Evolutionary conservation across 1,139 yeast species (phyloP).

Genomic region (Pichia sp.): DNA sequence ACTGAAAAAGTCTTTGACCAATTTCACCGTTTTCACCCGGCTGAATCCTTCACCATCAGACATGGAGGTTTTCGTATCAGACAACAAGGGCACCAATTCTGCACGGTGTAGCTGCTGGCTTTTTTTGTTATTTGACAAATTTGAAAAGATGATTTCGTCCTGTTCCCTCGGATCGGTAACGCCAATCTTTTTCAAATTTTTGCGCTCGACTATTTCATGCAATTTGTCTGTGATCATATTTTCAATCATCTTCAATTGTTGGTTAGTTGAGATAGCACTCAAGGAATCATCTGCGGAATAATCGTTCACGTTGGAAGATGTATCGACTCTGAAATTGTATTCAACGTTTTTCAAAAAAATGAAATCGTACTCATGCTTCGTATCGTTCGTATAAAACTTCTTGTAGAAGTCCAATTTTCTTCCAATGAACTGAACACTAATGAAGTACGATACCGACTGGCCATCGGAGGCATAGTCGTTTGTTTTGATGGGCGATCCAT

Average conservation of each 20-base stretch:
- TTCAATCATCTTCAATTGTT: conserved; percentile 21
- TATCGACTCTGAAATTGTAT: conserved; percentile 23
- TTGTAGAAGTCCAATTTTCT: conserved; percentile 21
- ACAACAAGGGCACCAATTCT: conserved; percentile 5
- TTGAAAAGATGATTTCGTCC: conserved; percentile 17
- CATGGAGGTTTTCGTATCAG: conserved; percentile 5
- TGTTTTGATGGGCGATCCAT: conserved; percentile 35
- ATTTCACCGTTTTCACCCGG: background rate
- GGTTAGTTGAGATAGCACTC: conserved; percentile 13
- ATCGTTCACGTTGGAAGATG: conserved; percentile 7
- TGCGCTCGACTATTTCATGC: conserved; percentile 16
- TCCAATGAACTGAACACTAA: conserved; percentile 29
- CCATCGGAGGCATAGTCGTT: conserved; percentile 29
- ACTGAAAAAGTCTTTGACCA: conserved; percentile 17
- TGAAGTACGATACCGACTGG: conserved; percentile 27
- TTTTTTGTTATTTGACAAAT: conserved; percentile 12
- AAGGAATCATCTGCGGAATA: background rate
- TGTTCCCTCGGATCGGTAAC: conserved; percentile 18
- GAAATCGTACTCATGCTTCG: conserved; percentile 23
- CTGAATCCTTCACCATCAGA: conserved; percentile 7
- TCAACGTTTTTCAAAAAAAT: conserved; percentile 22
- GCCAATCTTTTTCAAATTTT: conserved; percentile 19
- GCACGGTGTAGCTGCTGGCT: conserved; percentile 3
- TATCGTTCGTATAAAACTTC: conserved; percentile 16
- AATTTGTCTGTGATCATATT: conserved; percentile 16